These are phyloP conservation scores for Fusarium sp. DNA, from an alignment of 2,329 filamentous ascomycete genomes.

Conservation along the genomic window DNA sequence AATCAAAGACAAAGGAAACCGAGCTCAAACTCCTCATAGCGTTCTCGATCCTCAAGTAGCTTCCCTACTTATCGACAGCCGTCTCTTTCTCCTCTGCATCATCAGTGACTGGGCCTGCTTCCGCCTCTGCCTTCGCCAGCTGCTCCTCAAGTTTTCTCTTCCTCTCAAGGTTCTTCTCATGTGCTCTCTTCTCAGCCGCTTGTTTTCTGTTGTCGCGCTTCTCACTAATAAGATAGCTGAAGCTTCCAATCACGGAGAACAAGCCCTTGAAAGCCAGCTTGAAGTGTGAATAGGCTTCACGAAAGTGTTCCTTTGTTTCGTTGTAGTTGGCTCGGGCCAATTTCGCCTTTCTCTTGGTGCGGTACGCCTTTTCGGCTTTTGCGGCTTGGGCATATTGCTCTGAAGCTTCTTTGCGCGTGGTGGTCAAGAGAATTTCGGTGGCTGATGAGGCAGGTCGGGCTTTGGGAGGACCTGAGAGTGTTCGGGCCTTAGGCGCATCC, in stretches of 20 bases:
- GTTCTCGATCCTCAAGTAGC: too few species aligned
- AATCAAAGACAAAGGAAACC: neutral
- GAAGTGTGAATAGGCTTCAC: conserved; percentile 1
- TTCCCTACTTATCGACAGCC: neutral
- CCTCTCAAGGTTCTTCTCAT: neutral
- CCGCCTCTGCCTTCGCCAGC: neutral
- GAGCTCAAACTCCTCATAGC: neutral
- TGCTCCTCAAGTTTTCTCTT: conserved; percentile 15
- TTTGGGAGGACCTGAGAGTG: neutral
- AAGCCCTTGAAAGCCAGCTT: conserved; percentile 3
- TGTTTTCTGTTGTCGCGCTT: neutral
- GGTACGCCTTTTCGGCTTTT: conserved; percentile 17
- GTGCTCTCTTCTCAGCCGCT: neutral
- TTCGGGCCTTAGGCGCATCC: neutral
- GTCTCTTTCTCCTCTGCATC: neutral
- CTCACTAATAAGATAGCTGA: neutral
- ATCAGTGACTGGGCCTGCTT: neutral
- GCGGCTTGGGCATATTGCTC: conserved; percentile 14
- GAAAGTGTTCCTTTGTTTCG: conserved; percentile 9
- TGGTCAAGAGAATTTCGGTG: neutral
- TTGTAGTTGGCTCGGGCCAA: conserved; percentile 15
- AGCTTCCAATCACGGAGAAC: neutral
- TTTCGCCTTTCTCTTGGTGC: conserved; percentile 11
- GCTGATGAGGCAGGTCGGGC: neutral
- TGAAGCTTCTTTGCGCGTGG: conserved; percentile 6